Base-by-base conservation (phyloP, 495 filamentous ascomycete genomes). In the Aspergillus affinis region DNA sequence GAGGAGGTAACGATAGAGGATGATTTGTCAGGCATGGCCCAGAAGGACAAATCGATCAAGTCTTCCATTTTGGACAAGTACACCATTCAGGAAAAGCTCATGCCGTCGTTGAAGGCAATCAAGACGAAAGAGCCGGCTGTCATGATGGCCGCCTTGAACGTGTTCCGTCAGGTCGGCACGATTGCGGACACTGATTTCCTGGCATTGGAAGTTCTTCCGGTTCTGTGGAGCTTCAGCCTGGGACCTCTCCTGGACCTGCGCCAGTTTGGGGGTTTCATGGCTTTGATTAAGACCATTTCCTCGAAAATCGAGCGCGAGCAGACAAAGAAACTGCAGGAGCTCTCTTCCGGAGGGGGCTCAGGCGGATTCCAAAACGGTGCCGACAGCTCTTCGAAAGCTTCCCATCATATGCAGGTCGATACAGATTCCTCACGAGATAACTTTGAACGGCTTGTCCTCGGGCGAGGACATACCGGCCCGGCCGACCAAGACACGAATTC, bases 81-180 rank as follows among this genome's bases (percentile, higher is more conserved):
- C 65, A 97, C 94, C 1, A 90, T 98, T 65, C 95, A 98, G 68
- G 94, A 98, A 69, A 97, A 96, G 74, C 87, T 98, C 17, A 83
- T 98, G 4, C 94, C 94, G 0, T 78, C 97, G 5, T 81, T 98
- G 55, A 92, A 90, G 67, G 91, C 78, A 1, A 98, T 98, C 72
- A 98, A 98, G 70, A 98, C 94, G 0, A 97, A 95, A 66, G 94
- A 98, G 66, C 94, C 94, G 0, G 93, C 91, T 2, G 94, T 98
- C 3, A 96, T 97, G 89, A 93, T 97, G 84, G 92, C 94, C 1
- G 90, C 92, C 0, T 80, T 97, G 19, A 84, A 85, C 26, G 92
- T 97, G 12, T 86, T 98, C 63, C 82, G 80, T 29, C 86, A 96
- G 56, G 86, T 98, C 53, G 92, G 94, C 6, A 82, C 79, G 21